Percentiles rank a stretch among this genome's conserved stretches.
phyloP scores from a whole-genome alignment of 257 asterid genomes.

The Cinchona pubescens region DNA sequence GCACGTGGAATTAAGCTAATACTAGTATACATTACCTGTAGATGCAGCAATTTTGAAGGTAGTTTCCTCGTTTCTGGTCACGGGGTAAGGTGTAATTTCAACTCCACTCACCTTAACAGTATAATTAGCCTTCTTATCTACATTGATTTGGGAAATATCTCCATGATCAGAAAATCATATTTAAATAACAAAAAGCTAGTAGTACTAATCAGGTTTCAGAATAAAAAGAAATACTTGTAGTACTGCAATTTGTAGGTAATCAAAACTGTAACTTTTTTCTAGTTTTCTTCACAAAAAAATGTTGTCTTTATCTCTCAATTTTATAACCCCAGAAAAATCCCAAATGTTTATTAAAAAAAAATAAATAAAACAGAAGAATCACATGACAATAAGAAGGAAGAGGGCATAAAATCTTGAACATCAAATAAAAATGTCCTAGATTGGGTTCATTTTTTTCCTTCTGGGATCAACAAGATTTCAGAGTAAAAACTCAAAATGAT shows the following conservation, averaged over 20 bases:
- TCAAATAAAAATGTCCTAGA: neutral
- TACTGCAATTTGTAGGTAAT: neutral
- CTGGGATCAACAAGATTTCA: neutral
- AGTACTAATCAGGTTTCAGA: neutral
- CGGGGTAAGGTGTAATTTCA: slow-evolving; percentile 71
- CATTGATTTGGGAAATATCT: slow-evolving; percentile 16
- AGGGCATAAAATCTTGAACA: neutral
- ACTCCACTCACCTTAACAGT: slow-evolving; percentile 62
- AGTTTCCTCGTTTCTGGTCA: slow-evolving; percentile 48
- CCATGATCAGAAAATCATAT: neutral
- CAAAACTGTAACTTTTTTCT: neutral
- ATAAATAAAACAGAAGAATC: neutral
- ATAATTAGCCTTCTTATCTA: slow-evolving; percentile 55
- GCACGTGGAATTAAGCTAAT: neutral
- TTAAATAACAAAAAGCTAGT: neutral
- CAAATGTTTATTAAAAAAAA: neutral
- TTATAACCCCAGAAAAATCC: neutral
- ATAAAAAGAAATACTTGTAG: neutral
- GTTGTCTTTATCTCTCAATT: neutral
- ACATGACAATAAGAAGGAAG: neutral
- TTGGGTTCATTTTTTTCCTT: neutral
- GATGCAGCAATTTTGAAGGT: slow-evolving; percentile 64
- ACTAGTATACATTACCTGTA: slow-evolving; percentile 40
- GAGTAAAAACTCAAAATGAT: too few species aligned
- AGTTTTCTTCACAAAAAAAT: neutral